Percentiles rank a stretch among this genome's conserved stretches.
Conservation (phyloP, 164 flowering plant species). For the Annona squamosa region DNA sequence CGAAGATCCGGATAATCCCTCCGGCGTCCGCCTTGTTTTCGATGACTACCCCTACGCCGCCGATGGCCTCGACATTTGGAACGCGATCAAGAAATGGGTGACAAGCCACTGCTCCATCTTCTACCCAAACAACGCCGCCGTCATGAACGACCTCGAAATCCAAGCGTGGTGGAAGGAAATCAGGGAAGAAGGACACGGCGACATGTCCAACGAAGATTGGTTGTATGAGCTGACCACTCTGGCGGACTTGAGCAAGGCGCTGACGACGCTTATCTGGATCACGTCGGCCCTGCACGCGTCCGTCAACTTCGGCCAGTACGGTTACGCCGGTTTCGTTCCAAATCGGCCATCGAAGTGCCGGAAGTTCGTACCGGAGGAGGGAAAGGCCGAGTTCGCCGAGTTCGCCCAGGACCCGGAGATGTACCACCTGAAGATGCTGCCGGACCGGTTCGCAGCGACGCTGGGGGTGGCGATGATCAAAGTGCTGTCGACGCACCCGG, state of each 20-base stretch:
- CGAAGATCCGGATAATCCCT: conserved; percentile 22
- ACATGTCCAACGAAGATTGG: conserved; percentile 40
- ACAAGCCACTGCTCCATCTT: conserved; percentile 39
- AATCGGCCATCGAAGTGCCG: conserved; percentile 47
- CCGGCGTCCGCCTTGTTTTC: conserved; percentile 37
- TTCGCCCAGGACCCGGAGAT: conserved; percentile 42
- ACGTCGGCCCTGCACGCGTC: conserved; percentile 66
- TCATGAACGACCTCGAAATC: conserved; percentile 37
- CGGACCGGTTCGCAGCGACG: conserved; percentile 13
- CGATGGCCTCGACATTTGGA: conserved; percentile 67
- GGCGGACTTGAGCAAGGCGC: conserved; percentile 23
- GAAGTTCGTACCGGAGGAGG: conserved; percentile 41
- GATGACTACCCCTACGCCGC: conserved; percentile 60
- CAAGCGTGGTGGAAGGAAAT: conserved; percentile 68
- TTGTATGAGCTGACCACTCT: conserved; percentile 37
- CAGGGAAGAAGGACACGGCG: conserved; percentile 53
- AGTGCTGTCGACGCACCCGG: conserved; percentile 40
- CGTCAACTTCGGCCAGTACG: conserved; percentile 55
- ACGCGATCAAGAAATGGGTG: conserved; percentile 54
- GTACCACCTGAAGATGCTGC: conserved; percentile 37
- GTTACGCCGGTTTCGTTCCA: conserved; percentile 47
- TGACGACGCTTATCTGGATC: conserved; percentile 63
- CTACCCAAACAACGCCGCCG: conserved; percentile 31
- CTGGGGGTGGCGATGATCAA: conserved; percentile 25
- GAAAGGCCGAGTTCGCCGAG: conserved; percentile 40